Base-by-base conservation (phyloP, 306 rosid genomes). In the Trifolium pratense region DNA sequence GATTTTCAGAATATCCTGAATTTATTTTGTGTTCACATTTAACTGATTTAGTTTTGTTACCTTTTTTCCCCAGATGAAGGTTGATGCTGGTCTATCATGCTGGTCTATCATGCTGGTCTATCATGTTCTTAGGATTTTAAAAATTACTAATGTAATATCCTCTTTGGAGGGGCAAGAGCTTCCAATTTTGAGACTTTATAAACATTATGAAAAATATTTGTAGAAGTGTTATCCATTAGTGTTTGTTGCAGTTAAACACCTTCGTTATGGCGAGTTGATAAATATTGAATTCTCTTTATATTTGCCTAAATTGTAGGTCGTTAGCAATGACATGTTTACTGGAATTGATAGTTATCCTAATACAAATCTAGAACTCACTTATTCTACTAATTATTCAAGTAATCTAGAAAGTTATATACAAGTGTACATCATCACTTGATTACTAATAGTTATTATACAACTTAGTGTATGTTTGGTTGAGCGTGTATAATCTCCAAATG, bases 121-220 rank as follows among this genome's bases (percentile, higher is more conserved):
- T 61, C 56, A 36, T 1, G 1, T 31, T 68, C 68, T 16, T 16
- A 31, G 58, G 68, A 40, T 58, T 37, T 36, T 6, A 14, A 9
- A 59, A 49, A 58, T 17, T 21, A 20, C 26, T 37, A 14, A 3
- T 25, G 57, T 66, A 75, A 10, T 58, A 49, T 66, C 12, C 55
- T 32, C 66, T 36, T 11, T 39, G 43, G 5, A 5, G 45, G 52
- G 25, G 43, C 15, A 17, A 58, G 65, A 16, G 39, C 43, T 40
- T 36, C 37, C 75, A 53, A 39, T 78, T 82, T 82, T 34, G 76
- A 16, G 70, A 67, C 46, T 76, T 20, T 2, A 10, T n/a, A 8
- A 40, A 60, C 21, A 17, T 21, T 16, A 9, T 32, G 63, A 10
- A 49, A 58, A 67, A 5, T 62, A 53, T 17, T 43, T 39, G 14